These are phyloP conservation scores for Bremia lactucae DNA, from an alignment of 352 stramenopile genomes.

Conservation along the genomic window DNA sequence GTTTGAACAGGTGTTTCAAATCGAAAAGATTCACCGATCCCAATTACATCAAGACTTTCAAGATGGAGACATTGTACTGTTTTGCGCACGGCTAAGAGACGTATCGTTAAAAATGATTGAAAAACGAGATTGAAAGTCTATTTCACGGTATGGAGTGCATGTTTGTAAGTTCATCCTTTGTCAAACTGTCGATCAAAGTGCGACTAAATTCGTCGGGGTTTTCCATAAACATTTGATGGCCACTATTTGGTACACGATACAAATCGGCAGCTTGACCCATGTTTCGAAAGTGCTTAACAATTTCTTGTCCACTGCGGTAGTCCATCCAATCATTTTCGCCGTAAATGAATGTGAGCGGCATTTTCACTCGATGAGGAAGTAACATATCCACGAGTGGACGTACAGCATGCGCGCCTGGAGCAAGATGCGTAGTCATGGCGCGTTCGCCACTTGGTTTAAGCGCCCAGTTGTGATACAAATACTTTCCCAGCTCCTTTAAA, in stretches of 20 bases:
- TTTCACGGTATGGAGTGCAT: neutral
- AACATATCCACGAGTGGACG: constrained; percentile 58
- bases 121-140: constrained; percentile 6
- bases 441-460: constrained; percentile 67
- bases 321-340: constrained; percentile 83
- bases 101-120: neutral
- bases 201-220: constrained; percentile 65
- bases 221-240: constrained; percentile 80
- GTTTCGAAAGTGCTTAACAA: constrained; percentile 48
- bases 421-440: constrained; percentile 63
- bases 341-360: constrained; percentile 81
- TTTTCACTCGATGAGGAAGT: constrained; percentile 41
- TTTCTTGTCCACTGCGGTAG: constrained; percentile 45
- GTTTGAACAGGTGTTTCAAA: constrained; percentile 39
- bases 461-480: constrained; percentile 83
- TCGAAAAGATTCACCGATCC: constrained; percentile 24
- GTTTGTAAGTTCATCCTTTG: neutral
- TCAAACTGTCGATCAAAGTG: constrained; percentile 35
- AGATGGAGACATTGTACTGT: constrained; percentile 50
- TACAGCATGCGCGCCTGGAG: constrained; percentile 52
- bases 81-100: constrained; percentile 31
- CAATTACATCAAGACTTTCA: constrained; percentile 66
- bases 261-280: constrained; percentile 28
- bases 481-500: constrained; percentile 50
- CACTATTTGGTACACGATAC: constrained; percentile 48